Base-by-base conservation (phyloP, 768 basidiomycete genomes). In the Amanita polypyramis region DNA sequence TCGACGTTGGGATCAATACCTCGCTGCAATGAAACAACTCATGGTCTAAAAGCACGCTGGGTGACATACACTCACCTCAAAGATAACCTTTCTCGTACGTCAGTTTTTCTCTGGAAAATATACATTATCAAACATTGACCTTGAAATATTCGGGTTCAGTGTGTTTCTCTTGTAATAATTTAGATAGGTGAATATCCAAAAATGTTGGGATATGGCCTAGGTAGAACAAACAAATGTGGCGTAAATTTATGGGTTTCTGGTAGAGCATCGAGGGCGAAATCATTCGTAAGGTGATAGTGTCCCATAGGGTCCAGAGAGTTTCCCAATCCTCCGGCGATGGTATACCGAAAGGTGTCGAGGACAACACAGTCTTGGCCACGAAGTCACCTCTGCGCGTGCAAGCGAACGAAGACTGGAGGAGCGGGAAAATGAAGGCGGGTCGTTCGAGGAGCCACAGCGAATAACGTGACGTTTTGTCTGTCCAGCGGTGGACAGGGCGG, bases 171-270 rank as follows among this genome's bases (percentile, higher is more conserved):
- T 77, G 59, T 43, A 96, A 62, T 10, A 91, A 63, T 42, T 74
- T 72, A 2, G 88, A 87, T 41, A 95, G 65, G 58, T 95, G 85
- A 19, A 96, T 96, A 57, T 96, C 94, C 52, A 94, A 63, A 69
- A 95, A 96, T 15, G 88, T 74, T 1, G 91, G 91, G 39, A 97
- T 91, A 61, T 98, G 96, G 0, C 95, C 95, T 10, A 90, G 59
- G 64, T 97, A 97, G 67, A 99, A 99, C n/a, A 98, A 73, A 58
- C 92, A 95, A 49, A 95, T 92, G 62, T 98, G 94, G 25, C 96
- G 76, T 39, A 98, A 69, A 58, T 96, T 83, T 52, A 98, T 97
- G 2, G 95, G 94, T 60, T 89, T 95, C 60, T 87, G 71, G 60
- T 82, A 82, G 20, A 95, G 70, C 85, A 97, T 87, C 21, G 80